Conservation (phyloP, 805 yeast genomes). For the Clavispora fructus region DNA sequence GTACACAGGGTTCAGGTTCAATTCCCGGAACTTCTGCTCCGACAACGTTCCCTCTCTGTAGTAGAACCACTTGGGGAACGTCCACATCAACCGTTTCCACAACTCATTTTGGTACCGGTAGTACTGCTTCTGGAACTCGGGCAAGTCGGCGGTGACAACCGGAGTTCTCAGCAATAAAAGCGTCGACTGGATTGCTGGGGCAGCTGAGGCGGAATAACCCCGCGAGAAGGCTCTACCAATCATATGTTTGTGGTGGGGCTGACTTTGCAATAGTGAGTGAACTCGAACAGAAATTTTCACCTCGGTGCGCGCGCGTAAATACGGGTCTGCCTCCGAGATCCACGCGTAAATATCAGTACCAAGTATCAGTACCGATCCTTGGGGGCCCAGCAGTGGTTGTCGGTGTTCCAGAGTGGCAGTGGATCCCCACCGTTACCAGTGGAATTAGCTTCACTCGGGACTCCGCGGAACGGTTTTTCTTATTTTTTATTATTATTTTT, state of each 20-base stretch:
- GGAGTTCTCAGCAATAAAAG: constrained; percentile 77
- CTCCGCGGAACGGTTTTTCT: no score
- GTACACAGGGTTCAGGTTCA: constrained; percentile 70
- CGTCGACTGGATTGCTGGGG: constrained; percentile 26
- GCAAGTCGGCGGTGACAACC: constrained; percentile 70
- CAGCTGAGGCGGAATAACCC: constrained; percentile 10
- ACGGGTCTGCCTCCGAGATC: background rate
- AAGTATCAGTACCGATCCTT: constrained; percentile 1
- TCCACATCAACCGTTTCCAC: constrained; percentile 92
- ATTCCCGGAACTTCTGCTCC: constrained; percentile 70
- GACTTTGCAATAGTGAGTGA: background rate
- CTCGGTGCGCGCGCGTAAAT: constrained; percentile 9
- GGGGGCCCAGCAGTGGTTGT: no score
- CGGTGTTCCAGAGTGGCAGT: no score
- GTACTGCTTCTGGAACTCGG: constrained; percentile 68
- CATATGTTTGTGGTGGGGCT: constrained; percentile 4
- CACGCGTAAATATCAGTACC: constrained; percentile 6
- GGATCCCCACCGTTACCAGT: no score
- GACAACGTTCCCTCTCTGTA: constrained; percentile 86
- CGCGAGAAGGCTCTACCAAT: constrained; percentile 10
- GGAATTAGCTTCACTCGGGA: no score
- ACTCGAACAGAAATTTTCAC: constrained; percentile 7
- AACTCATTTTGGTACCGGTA: constrained; percentile 81
- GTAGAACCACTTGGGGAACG: constrained; percentile 91
- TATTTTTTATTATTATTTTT: no score